Base-by-base conservation (phyloP, 2,329 filamentous ascomycete genomes). In the Bipolaris victoriae region DNA sequence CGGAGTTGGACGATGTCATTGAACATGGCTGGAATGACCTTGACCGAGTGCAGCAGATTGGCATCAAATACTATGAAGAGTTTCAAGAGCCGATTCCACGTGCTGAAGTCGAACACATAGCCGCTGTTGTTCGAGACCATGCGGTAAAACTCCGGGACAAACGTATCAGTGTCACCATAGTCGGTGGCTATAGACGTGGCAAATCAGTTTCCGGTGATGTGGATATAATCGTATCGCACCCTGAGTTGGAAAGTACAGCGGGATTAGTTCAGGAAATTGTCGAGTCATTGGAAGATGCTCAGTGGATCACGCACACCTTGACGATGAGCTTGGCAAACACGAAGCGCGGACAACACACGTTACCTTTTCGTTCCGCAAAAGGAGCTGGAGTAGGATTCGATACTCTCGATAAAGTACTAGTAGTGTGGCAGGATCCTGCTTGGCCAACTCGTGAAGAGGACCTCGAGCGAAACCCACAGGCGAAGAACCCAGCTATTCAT, bases 11-110 rank as follows among this genome's bases (percentile, higher is more conserved):
- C 67, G 93, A 98, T 67, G 80, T 98, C 3, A 82, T 97, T 39
- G 90, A 96, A 68, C 84, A 87, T 67, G 92, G 90, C 10, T 98
- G 94, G 94, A 73, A 81, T 18, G 81, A 76, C 0, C 80, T 98
- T 1, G 89, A 83, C 0, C 86, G 92, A 11, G 90, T 91, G 1
- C 94, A 97, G 75, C 92, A 98, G 73, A 96, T 98, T 53, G 94
- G 95, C 0, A 81, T 97, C 43, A 98, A 98, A 73, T 97, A 88
- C 77, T 97, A 96, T 73, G 90, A 96, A 33, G 94, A 98, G 62
- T 90, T 99, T 53, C 79, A 85, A 44, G 76, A 83, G 15, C 86
- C 84, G 13, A 91, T 98, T 4, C 84, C 91, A 0, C 85, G 92
- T 1, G 56, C 70, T 0, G 92, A 98, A 74, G 90, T 92, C 0